These are phyloP conservation scores for Calocybe gambosa DNA, from an alignment of 1,284 basidiomycete species.

Conservation along the genomic window DNA sequence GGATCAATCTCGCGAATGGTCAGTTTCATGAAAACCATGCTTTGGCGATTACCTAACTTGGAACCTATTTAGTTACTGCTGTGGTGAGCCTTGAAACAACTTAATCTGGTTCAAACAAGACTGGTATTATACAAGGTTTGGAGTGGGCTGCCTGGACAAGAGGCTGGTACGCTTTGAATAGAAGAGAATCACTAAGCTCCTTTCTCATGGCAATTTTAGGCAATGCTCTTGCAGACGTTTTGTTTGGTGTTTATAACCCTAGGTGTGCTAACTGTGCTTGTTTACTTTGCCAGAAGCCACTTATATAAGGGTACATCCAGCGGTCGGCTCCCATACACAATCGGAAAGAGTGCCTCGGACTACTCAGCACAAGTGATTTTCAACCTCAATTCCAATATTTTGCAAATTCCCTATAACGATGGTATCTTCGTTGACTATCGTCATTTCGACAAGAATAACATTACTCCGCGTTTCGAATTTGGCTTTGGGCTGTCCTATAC, in stretches of 20 bases:
- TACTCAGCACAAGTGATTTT: constrained; percentile 45
- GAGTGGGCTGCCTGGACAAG: constrained; percentile 64
- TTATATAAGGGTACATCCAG: constrained; percentile 21
- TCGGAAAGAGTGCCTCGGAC: constrained; percentile 51
- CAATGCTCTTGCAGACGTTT: constrained; percentile 55
- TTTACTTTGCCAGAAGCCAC: background rate
- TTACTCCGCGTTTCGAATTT: constrained; percentile 60
- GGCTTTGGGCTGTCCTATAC: constrained; percentile 71
- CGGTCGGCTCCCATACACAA: constrained; percentile 55
- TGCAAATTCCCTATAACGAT: constrained; percentile 41
- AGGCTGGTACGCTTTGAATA: constrained; percentile 41
- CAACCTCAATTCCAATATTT: constrained; percentile 22
- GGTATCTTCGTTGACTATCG: constrained; percentile 61
- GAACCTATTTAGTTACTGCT: constrained; percentile 37
- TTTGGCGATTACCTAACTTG: background rate
- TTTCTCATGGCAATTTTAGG: constrained; percentile 26
- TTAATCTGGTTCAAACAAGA: too few relatives aligned
- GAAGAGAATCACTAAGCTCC: background rate
- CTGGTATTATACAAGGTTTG: constrained; percentile 40
- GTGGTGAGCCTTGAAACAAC: constrained; percentile 28
- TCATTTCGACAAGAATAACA: constrained; percentile 52
- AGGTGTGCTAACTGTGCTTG: constrained; percentile 31
- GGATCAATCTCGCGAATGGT: constrained; percentile 56
- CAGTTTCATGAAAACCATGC: background rate
- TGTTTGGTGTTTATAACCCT: constrained; percentile 63